Evolutionary conservation across 2,329 filamentous ascomycete species (phyloP).

Genomic region (Calonectria pseudoreteaudii): DNA sequence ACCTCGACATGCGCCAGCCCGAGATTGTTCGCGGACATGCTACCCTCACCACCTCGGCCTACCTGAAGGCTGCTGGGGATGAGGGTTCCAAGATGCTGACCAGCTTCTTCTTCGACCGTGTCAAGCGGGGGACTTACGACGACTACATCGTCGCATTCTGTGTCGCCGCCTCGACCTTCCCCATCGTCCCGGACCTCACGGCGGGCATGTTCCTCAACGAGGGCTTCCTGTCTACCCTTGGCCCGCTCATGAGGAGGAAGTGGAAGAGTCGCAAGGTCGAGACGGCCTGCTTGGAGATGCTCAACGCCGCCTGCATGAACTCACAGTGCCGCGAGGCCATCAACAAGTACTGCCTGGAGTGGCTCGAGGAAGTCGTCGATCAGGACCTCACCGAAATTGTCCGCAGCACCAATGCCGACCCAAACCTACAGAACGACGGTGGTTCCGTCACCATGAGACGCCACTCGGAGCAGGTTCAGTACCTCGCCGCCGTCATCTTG

Average conservation of each 20-base stretch:
- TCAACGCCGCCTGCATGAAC: slow-evolving; percentile 93
- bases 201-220: slow-evolving; percentile 87
- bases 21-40: slow-evolving; percentile 82
- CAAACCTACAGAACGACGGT: slow-evolving; percentile 67
- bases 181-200: slow-evolving; percentile 81
- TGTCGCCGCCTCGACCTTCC: slow-evolving; percentile 89
- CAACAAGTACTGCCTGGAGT: slow-evolving; percentile 84
- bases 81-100: slow-evolving; percentile 77
- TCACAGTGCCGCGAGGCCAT: slow-evolving; percentile 85
- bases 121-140: slow-evolving; percentile 82
- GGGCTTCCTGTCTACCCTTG: slow-evolving; percentile 83
- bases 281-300: slow-evolving; percentile 85
- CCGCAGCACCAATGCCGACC: slow-evolving; percentile 63
- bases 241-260: slow-evolving; percentile 80
- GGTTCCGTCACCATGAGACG: slow-evolving; percentile 70
- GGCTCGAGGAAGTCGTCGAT: slow-evolving; percentile 86
- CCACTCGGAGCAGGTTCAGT: slow-evolving; percentile 72
- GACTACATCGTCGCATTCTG: slow-evolving; percentile 94
- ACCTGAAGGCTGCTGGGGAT: slow-evolving; percentile 81
- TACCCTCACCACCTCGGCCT: slow-evolving; percentile 83
- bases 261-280: slow-evolving; percentile 90
- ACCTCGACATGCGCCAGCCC: slow-evolving; percentile 85
- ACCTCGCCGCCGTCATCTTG: slow-evolving; percentile 79
- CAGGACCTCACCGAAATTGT: slow-evolving; percentile 72
- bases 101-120: slow-evolving; percentile 78